Evolutionary conservation across 208 protist species (phyloP).

Genomic region (Tritrichomonas foetus): DNA sequence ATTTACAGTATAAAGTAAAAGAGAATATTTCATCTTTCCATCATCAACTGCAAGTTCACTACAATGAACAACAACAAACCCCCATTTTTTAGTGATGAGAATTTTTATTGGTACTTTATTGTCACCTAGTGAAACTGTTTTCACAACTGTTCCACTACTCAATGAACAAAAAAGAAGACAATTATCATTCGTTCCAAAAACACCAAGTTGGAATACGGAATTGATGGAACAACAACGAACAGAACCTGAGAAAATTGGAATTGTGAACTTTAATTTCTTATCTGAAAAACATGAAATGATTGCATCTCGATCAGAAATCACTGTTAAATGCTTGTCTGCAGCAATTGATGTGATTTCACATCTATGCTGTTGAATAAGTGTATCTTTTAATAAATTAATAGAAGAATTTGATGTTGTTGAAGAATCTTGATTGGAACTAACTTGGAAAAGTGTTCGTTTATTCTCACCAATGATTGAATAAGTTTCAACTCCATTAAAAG

Average conservation of each 20-base stretch:
- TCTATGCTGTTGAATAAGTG: too few species aligned
- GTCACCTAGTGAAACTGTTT: background rate
- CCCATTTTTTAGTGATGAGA: background rate
- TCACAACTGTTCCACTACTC: background rate
- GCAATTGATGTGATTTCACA: too few species aligned
- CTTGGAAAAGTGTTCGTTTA: too few species aligned
- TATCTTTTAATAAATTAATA: too few species aligned
- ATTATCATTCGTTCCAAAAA: background rate
- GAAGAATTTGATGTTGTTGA: too few species aligned
- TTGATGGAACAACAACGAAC: background rate
- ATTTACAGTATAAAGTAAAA: background rate
- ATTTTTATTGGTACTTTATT: background rate
- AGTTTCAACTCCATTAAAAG: too few species aligned
- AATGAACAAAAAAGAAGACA: background rate
- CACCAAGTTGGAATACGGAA: background rate
- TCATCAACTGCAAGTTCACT: background rate
- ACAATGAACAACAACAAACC: background rate
- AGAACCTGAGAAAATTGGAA: background rate
- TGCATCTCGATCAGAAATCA: too few species aligned
- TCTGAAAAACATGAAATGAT: too few species aligned
- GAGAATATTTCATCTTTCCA: background rate
- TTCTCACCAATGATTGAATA: too few species aligned
- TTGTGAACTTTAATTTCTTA: background rate
- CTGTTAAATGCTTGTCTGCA: too few species aligned
- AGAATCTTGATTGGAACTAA: too few species aligned